Conservation (phyloP, 495 filamentous ascomycete species). For the Cenococcum geophilum region DNA sequence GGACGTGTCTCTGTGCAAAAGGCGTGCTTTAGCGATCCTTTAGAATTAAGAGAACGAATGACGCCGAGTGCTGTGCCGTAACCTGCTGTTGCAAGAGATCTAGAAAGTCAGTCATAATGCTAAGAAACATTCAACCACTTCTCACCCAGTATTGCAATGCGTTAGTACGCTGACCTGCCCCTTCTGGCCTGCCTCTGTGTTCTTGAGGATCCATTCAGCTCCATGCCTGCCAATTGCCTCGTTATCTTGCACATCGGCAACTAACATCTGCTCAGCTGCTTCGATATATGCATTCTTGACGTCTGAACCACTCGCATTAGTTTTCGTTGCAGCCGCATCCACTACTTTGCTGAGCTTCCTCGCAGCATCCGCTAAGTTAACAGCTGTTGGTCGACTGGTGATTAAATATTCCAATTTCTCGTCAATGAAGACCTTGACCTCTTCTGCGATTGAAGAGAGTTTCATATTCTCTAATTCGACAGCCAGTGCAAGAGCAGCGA, state of each 20-base stretch:
- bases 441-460: slow-evolving; percentile 44
- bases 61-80: slow-evolving; percentile 95
- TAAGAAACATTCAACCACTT: not conserved
- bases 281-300: slow-evolving; percentile 62
- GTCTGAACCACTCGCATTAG: slow-evolving; percentile 39
- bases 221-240: slow-evolving; percentile 74
- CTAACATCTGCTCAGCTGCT: slow-evolving; percentile 79
- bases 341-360: slow-evolving; percentile 62
- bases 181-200: slow-evolving; percentile 37
- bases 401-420: slow-evolving; percentile 76
- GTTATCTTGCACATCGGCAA: slow-evolving; percentile 83
- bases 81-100: slow-evolving; percentile 89
- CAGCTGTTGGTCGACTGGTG: slow-evolving; percentile 83
- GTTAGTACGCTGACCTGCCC: slow-evolving; percentile 68
- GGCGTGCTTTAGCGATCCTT: slow-evolving; percentile 61
- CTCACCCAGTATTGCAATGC: slow-evolving; percentile 93
- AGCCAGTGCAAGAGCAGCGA: slow-evolving; percentile 80
- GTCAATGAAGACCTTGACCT: slow-evolving; percentile 60
- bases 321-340: slow-evolving; percentile 36
- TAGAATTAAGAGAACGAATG: slow-evolving; percentile 71
- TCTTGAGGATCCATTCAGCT: slow-evolving; percentile 68
- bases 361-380: slow-evolving; percentile 88
- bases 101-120: slow-evolving; percentile 36
- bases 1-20: slow-evolving; percentile 96
- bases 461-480: slow-evolving; percentile 55